Percentiles rank a stretch among this genome's conserved stretches.
phyloP scores from a whole-genome alignment of 2,329 filamentous ascomycete genomes.

The Colletotrichum sp. region DNA sequence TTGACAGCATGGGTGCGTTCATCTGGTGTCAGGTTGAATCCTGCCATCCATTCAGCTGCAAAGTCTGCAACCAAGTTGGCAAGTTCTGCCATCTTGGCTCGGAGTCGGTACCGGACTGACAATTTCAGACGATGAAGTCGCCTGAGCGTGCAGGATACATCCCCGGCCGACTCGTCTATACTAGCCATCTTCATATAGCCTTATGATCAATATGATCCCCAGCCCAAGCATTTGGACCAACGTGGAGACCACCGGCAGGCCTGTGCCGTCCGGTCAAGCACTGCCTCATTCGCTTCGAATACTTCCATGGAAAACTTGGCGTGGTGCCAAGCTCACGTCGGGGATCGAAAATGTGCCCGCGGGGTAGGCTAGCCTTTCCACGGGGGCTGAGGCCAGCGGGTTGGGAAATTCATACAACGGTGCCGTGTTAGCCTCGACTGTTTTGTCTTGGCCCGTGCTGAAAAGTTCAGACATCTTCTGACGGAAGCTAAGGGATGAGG shows the following conservation, averaged over 20 bases:
- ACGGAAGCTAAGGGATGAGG: neutral
- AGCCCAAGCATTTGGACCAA: neutral
- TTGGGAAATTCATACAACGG: neutral
- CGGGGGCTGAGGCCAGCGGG: neutral
- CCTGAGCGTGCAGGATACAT: neutral
- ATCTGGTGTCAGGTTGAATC: slow-evolving; percentile 1
- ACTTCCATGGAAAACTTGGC: neutral
- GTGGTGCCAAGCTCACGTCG: neutral
- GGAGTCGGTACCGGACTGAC: neutral
- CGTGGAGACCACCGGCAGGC: neutral
- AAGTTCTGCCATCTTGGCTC: neutral
- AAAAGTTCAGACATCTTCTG: neutral
- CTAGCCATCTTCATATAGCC: neutral
- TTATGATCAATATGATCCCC: neutral
- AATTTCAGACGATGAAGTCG: neutral
- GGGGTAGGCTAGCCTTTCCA: neutral
- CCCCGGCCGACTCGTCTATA: neutral
- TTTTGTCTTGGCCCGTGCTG: neutral
- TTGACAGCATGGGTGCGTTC: neutral
- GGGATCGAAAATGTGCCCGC: neutral
- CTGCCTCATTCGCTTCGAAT: neutral
- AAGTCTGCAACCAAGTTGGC: neutral
- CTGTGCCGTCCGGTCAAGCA: neutral
- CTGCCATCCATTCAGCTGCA: slow-evolving; percentile 4
- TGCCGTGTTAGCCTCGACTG: neutral